These are phyloP conservation scores for Leccinellum rugosiceps DNA, from an alignment of 768 basidiomycete species.

Conservation along the genomic window DNA sequence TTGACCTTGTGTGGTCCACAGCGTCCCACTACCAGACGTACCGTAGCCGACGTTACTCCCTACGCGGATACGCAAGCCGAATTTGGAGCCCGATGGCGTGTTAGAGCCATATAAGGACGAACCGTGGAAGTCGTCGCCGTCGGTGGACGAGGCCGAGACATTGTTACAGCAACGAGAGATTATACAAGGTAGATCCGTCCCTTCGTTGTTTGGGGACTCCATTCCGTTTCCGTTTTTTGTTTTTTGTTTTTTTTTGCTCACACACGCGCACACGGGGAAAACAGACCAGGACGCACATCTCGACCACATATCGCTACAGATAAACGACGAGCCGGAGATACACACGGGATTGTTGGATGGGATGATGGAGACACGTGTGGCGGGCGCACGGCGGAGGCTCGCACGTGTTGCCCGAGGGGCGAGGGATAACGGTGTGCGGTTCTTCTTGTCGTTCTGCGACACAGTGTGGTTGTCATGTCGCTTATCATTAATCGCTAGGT, in stretches of 20 bases:
- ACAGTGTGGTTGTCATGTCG: neutral
- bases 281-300: conserved; percentile 88
- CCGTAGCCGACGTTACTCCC: conserved; percentile 31
- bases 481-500: neutral
- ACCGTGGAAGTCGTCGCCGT: conserved; percentile 34
- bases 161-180: conserved; percentile 74
- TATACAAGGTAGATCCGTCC: conserved; percentile 64
- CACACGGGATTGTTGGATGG: conserved; percentile 84
- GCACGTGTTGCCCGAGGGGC: conserved; percentile 72
- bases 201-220: neutral
- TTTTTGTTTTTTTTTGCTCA: too few relatives aligned
- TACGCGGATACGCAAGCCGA: conserved; percentile 19
- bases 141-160: conserved; percentile 37
- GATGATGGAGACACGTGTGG: conserved; percentile 65
- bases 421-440: conserved; percentile 71
- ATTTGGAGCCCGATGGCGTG: conserved; percentile 28
- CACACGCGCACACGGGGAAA: neutral
- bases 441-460: neutral
- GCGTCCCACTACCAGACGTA: conserved; percentile 24
- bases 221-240: too few relatives aligned
- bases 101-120: conserved; percentile 71
- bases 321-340: conserved; percentile 89
- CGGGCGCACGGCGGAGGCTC: conserved; percentile 64
- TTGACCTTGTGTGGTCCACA: neutral
- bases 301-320: conserved; percentile 84